These are phyloP conservation scores for Fusarium mundagurra DNA, from an alignment of 2,329 filamentous ascomycete genomes.

Conservation along the genomic window DNA sequence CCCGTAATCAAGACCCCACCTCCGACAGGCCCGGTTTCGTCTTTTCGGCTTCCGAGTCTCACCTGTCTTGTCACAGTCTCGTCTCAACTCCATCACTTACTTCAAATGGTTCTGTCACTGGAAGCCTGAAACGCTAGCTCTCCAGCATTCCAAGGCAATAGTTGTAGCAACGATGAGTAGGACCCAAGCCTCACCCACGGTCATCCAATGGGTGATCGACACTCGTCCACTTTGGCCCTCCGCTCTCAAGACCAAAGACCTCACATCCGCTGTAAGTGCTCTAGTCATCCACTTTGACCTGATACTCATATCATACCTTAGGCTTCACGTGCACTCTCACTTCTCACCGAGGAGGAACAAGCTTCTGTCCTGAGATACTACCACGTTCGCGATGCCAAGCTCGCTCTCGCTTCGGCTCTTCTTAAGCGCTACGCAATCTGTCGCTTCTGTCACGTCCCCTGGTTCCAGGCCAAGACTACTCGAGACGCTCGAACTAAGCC, in stretches of 20 bases:
- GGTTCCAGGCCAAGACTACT: conserved; percentile 66
- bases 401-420: conserved; percentile 76
- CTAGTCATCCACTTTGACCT: neutral
- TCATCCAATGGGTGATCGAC: conserved; percentile 71
- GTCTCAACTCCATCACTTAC: neutral
- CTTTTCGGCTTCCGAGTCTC: conserved; percentile 33
- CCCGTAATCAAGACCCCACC: conserved; percentile 19
- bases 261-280: conserved; percentile 56
- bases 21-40: conserved; percentile 32
- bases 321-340: conserved; percentile 63
- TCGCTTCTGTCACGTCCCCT: conserved; percentile 66
- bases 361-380: conserved; percentile 68
- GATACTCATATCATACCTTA: conserved; percentile 41
- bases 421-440: conserved; percentile 77
- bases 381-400: conserved; percentile 77
- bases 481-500: conserved; percentile 67
- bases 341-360: conserved; percentile 66
- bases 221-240: conserved; percentile 67
- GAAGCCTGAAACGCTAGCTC: neutral
- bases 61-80: conserved; percentile 18
- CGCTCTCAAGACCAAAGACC: conserved; percentile 59
- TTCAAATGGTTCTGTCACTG: neutral
- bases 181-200: conserved; percentile 41
- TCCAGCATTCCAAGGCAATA: neutral
- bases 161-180: conserved; percentile 21